A percentile compares a stretch with the other conserved stretches of the same genome.
Evolutionary conservation across 768 basidiomycete species (phyloP).

Genomic region (Mycena rosella): DNA sequence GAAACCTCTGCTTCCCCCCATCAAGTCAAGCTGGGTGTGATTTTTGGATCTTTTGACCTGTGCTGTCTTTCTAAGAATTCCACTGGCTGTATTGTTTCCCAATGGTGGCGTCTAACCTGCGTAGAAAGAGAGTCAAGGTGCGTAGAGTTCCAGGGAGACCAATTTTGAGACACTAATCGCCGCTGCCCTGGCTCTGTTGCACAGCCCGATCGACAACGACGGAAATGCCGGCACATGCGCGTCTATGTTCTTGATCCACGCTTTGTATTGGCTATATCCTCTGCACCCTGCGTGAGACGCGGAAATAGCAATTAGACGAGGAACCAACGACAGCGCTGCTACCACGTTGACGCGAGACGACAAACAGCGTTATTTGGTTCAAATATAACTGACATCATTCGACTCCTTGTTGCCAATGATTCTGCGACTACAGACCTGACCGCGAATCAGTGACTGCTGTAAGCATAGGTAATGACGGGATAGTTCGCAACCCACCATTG

Average conservation of each 20-base stretch:
- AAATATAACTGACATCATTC: background rate
- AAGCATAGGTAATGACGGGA: background rate
- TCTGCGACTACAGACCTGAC: background rate
- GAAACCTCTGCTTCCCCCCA: too few relatives aligned
- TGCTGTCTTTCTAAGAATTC: too few relatives aligned
- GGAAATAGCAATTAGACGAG: background rate
- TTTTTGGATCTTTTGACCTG: too few relatives aligned
- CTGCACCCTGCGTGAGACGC: conserved; percentile 1
- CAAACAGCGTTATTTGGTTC: background rate
- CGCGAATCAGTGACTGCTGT: background rate
- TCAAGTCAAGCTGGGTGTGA: too few relatives aligned
- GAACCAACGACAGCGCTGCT: background rate
- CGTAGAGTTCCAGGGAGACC: background rate
- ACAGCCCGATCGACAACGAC: too few relatives aligned
- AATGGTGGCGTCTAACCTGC: background rate
- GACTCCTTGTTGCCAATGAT: background rate
- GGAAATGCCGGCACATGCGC: background rate
- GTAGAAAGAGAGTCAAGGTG: background rate
- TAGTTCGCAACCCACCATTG: background rate
- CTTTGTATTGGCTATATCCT: conserved; percentile 1
- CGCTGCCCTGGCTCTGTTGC: background rate
- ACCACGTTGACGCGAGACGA: background rate
- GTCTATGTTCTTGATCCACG: background rate
- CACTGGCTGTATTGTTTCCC: too few relatives aligned
- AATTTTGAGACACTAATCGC: background rate